Evolutionary conservation across 176 grass and related monocot genomes (phyloP), one percentile per base, ranked within the genome.

Genomic region (Carex cristatella): DNA sequence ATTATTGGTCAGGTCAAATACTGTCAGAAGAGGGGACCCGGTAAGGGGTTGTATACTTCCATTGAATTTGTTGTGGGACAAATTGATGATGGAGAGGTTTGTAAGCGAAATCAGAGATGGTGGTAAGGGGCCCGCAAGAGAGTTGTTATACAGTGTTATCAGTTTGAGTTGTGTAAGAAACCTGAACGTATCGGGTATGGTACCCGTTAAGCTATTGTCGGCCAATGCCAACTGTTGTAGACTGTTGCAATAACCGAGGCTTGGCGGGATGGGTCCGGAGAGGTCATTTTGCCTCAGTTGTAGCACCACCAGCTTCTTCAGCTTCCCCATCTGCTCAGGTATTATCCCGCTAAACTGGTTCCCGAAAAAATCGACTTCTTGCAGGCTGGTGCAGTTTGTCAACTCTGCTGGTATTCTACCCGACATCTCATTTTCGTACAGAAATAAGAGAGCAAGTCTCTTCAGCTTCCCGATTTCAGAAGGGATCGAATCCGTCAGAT

Each of bases 141-240:
- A 95, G 69, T 99, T 98, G 81, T 98, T 98, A 91, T 98, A 98
- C 77, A 98, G 75, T n/a, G 96, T 95, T 76, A 99, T 61, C 70
- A 95, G 37, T 54, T 72, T 89, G 40, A 99, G 81, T 80, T 91
- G 61, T 4, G 86, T 53, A 69, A 99, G 88, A 65, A 88, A 83
- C 46, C 88, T 67, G 48, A 99, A 87, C 0, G 91, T 87, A 51
- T 80, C 60, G 1, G 96, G 96, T 19, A 99, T 42, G 5, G 72
- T 12, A 14, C 96, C 93, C 1, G 90, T 84, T 42, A 99, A 90
- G 86, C 85, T 71, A 83, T 99, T 99, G 55, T 79, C 53, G 9
- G 74, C 74, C 91, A 99, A 70, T 11, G 96, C 90, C 87, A 99
- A 69, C 10, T 90, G 87, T 72, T 92, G 93, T 15, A 99, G 90